These are phyloP conservation scores for Pneumocystis sp. DNA, from an alignment of 1,139 yeast genomes.

Conservation along the genomic window DNA sequence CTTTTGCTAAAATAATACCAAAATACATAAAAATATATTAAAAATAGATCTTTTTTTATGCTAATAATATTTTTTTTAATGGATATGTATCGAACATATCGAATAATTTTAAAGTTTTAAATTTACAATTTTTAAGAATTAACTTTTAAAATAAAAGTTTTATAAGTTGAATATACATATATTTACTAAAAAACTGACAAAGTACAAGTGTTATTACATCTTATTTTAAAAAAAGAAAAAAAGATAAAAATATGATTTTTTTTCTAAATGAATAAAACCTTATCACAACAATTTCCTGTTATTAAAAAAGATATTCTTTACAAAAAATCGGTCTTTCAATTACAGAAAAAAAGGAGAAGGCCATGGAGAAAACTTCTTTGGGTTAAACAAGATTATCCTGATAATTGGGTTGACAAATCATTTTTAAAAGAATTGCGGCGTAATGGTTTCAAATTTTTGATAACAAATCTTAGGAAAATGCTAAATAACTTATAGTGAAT, in stretches of 20 bases:
- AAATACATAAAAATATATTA: no score
- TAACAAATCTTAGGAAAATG: not conserved
- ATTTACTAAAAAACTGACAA: not conserved
- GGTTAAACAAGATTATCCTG: constrained; percentile 76
- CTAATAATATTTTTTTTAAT: no score
- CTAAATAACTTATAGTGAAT: constrained; percentile 28
- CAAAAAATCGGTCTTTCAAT: not conserved
- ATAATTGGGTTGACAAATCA: constrained; percentile 70
- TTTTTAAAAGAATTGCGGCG: constrained; percentile 66
- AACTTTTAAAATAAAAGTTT: no score
- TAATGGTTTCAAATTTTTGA: constrained; percentile 26
- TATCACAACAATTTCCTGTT: not conserved
- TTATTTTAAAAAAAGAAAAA: not conserved
- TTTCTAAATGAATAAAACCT: not conserved
- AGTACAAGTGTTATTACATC: not conserved
- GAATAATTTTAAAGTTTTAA: no score
- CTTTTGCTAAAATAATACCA: no score
- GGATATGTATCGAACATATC: no score
- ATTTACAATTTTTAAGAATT: no score
- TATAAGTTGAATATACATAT: not conserved
- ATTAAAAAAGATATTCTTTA: not conserved
- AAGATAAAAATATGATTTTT: not conserved
- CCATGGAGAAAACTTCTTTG: constrained; percentile 81
- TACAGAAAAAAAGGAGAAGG: constrained; percentile 2
- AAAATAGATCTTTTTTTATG: no score